Evolutionary conservation across 768 basidiomycete genomes (phyloP).

Genomic region (Psilocybe tampanensis): DNA sequence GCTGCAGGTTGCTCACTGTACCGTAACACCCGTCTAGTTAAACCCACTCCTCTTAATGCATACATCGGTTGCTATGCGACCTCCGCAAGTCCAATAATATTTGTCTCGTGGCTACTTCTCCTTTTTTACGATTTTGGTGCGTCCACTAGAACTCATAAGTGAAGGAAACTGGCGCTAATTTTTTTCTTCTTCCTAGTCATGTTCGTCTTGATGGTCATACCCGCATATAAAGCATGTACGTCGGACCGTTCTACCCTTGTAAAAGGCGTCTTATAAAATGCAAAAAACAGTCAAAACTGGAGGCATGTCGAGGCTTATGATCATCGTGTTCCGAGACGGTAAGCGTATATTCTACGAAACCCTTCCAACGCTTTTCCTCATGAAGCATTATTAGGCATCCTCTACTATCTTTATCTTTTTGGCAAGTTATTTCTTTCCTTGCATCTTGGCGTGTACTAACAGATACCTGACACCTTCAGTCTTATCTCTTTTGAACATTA

Average conservation of each 20-base stretch:
- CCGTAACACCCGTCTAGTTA: slow-evolving; percentile 11
- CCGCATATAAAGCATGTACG: slow-evolving; percentile 18
- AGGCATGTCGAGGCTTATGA: slow-evolving; percentile 16
- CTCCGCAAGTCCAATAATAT: slow-evolving; percentile 18
- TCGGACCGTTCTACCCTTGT: neutral
- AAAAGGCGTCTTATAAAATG: neutral
- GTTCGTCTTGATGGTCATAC: slow-evolving; percentile 18
- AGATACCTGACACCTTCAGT: slow-evolving; percentile 2
- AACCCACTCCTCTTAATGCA: slow-evolving; percentile 16
- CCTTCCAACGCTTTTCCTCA: neutral
- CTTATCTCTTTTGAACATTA: slow-evolving; percentile 20
- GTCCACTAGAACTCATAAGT: neutral
- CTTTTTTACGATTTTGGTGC: slow-evolving; percentile 18
- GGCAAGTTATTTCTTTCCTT: slow-evolving; percentile 14
- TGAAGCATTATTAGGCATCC: slow-evolving; percentile 13
- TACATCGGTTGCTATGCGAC: slow-evolving; percentile 22
- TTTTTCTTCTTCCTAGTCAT: slow-evolving; percentile 9
- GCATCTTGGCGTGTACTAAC: neutral
- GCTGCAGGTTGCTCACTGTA: neutral
- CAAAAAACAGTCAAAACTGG: slow-evolving; percentile 5
- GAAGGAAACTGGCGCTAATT: neutral
- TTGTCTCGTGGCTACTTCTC: slow-evolving; percentile 18
- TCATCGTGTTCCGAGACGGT: slow-evolving; percentile 19
- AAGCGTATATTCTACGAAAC: neutral
- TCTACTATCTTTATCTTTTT: slow-evolving; percentile 26